Base-by-base conservation (phyloP, 2,329 filamentous ascomycete species). In the Pyricularia grisea region DNA sequence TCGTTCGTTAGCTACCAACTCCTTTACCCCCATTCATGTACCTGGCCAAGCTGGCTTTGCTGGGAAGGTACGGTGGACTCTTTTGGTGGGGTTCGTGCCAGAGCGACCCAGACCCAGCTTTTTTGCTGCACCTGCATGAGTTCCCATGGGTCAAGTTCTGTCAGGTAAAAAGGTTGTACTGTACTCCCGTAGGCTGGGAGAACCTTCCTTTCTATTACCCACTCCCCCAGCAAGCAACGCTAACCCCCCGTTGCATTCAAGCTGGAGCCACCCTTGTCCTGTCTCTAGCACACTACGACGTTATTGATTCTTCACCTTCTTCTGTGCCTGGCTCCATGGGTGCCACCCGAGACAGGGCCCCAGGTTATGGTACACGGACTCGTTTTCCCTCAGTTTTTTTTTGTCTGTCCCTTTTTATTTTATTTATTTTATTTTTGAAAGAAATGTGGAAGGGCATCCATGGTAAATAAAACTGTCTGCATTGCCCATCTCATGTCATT, bases 331-430 rank as follows among this genome's bases (percentile, higher is more conserved):
- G 63, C 31, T 65, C 63, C 63, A 12, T 65, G 28, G 28, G 50
- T 60, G 58, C 23, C 27, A 42, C 28, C 55, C 58, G 67, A 63
- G 67, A 28, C 58, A 68, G 58, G 67, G 67, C 27, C 55, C 67
- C 67, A 50, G 60, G 31, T 28, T 30, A 58, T 64, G 30, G 31
- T 68, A 60, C 67, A 36, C 61, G 58, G 55, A 58, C 67, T 58
- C 66, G 30, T 23, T 25, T 36, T 27, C 65, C 36, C 42, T 50
- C 42, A n/a, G 14, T 20, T 50, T 67, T 20, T 30, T 61, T 50
- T 11, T 23, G 10, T 50, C 42, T 67, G n/a, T 20, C 12, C 25
- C 66, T 42, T 67, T 14, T 65, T 65, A 11, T 31, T 30, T 50
- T 23, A 36, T 36, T 58, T 30, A 23, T 30, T 31, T 27, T n/a